Base-by-base conservation (phyloP, 257 asterid species). In the Mentha longifolia region DNA sequence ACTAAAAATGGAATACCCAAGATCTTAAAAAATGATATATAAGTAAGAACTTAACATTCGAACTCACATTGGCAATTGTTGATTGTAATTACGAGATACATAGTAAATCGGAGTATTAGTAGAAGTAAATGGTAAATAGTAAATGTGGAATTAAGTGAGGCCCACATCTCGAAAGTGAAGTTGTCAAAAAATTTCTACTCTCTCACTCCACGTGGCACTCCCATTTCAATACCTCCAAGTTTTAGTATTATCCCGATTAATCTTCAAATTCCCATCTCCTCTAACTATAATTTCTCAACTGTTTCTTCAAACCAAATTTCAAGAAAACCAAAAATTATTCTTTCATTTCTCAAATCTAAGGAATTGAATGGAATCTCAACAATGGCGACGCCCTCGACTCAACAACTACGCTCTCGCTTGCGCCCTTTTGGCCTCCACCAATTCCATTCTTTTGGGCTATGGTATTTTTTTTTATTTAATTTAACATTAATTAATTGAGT, bases 381-480 rank as follows among this genome's bases (percentile, higher is more conserved):
- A 22, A 17, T 41, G 71, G 42, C 69, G 45, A 25, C 57, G 9
- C 3, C 74, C 86, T 65, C 79, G 80, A 25, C 68, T 86, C 55
- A 92, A 86, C 88, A 89, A 74, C 20, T 86, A 76, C 60, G 93
- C 96, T 9, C 83, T 92, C 9, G 87, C 82, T 7, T 87, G 95
- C 52, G 96, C 97, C 31, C 59, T 92, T 63, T 74, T 92, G 81
- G 97, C 96, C 22, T 92, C 97, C 67, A 84, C 96, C 55, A 92
- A 85, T 73, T 92, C 96, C 28, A 87, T 89, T 77, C 91, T 92
- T 46, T 69, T 92, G 74, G 98, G 98, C 19, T 92, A 92, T 60
- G 95, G 97, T 89, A 73, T 22, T 22, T 22, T 22, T 2, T 6
- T 17, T 9, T 51, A 7, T 8, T 17, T 19, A 19, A 17, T 51